A percentile compares a stretch with the other conserved stretches of the same genome.
phyloP scores from a whole-genome alignment of 805 yeast species.

The Blastobotrys parvus region DNA sequence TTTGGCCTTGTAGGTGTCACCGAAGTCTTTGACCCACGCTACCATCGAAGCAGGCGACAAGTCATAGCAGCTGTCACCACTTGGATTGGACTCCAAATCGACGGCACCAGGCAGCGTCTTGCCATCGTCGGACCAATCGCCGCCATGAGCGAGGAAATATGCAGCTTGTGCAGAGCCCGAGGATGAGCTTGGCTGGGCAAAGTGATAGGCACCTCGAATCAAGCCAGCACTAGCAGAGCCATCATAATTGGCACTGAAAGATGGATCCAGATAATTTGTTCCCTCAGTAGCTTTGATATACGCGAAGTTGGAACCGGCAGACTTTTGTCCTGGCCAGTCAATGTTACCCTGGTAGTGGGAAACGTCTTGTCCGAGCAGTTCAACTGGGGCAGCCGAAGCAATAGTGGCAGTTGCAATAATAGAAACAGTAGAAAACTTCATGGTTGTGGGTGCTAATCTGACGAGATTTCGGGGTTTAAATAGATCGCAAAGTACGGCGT shows the following conservation, averaged over 20 bases:
- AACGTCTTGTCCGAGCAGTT: constrained; percentile 3
- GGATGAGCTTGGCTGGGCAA: background rate
- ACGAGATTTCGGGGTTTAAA: too few relatives aligned
- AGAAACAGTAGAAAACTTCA: too few relatives aligned
- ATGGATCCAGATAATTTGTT: background rate
- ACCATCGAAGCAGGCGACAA: background rate
- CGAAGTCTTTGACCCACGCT: background rate
- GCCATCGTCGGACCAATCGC: constrained; percentile 1
- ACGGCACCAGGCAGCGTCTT: constrained; percentile 1
- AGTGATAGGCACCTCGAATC: constrained; percentile 2
- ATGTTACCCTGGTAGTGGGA: background rate
- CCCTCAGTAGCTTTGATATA: constrained; percentile 2
- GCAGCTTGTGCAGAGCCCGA: background rate
- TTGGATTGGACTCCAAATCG: background rate
- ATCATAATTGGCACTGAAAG: background rate
- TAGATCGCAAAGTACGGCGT: too few relatives aligned
- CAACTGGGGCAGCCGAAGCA: background rate
- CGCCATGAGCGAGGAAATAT: background rate
- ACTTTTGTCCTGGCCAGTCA: constrained; percentile 1
- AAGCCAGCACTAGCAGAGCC: background rate
- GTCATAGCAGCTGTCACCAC: constrained; percentile 1
- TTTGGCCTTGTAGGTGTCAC: background rate
- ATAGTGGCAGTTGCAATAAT: background rate
- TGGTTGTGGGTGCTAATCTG: too few relatives aligned
- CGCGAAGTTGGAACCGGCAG: constrained; percentile 2